Percentiles rank a stretch among this genome's conserved stretches.
These are phyloP conservation scores for Xerocomus alliaceus DNA, from an alignment of 1,284 basidiomycete genomes.

Conservation along the genomic window DNA sequence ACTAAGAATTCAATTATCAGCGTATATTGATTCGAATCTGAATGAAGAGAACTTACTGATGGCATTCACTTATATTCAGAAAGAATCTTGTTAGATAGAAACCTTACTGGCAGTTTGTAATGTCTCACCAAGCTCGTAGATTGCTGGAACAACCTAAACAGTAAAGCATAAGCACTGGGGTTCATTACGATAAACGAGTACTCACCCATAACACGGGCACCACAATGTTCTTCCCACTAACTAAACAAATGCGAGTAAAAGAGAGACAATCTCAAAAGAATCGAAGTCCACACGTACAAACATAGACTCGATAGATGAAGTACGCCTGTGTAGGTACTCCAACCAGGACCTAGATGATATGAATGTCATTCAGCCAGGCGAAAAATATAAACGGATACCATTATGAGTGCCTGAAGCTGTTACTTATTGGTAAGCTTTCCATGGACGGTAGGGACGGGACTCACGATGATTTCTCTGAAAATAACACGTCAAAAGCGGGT, in stretches of 20 bases:
- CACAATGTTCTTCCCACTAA: conserved; percentile 12
- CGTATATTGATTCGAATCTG: neutral
- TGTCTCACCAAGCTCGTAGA: conserved; percentile 20
- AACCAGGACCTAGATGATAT: conserved; percentile 10
- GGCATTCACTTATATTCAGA: neutral
- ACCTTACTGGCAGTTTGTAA: accelerated
- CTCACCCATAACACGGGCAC: conserved; percentile 12
- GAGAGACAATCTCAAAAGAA: neutral
- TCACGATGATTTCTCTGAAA: conserved; percentile 25
- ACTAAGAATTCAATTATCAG: conserved; percentile 5
- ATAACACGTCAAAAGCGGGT: too few species aligned
- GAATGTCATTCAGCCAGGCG: neutral
- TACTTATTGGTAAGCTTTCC: neutral
- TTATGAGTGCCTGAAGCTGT: conserved; percentile 15
- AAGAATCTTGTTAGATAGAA: conserved; percentile 1
- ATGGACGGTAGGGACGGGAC: neutral
- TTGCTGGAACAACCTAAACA: conserved; percentile 8
- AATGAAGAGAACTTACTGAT: neutral
- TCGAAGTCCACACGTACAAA: conserved; percentile 3
- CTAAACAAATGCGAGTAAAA: conserved; percentile 5
- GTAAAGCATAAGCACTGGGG: neutral
- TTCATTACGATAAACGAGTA: neutral
- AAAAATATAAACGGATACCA: neutral
- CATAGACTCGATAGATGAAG: conserved; percentile 23
- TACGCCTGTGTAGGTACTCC: conserved; percentile 18